These are phyloP conservation scores for Boletus vermiculosoides DNA, from an alignment of 768 basidiomycete species.

Conservation along the genomic window DNA sequence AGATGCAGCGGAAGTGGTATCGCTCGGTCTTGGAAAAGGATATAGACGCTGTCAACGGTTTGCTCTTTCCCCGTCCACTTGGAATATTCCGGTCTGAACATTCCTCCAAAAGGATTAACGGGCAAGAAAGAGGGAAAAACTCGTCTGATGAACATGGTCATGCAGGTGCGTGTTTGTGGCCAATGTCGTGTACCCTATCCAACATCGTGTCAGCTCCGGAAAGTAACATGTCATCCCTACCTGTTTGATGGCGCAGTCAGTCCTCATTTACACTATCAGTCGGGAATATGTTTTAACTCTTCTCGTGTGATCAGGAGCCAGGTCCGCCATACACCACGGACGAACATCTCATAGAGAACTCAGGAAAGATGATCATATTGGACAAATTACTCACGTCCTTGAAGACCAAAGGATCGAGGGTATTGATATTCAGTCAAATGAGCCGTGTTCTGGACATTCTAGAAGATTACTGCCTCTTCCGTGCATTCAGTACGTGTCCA, in stretches of 20 bases:
- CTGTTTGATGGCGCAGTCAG: slow-evolving; percentile 88
- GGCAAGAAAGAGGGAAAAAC: slow-evolving; percentile 99
- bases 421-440: slow-evolving; percentile 99
- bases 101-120: slow-evolving; percentile 59
- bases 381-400: slow-evolving; percentile 87
- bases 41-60: slow-evolving; percentile 96
- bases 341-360: slow-evolving; percentile 92
- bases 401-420: slow-evolving; percentile 92
- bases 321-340: slow-evolving; percentile 98
- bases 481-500: slow-evolving; percentile 68
- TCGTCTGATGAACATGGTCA: slow-evolving; percentile 96
- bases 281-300: neutral
- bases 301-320: slow-evolving; percentile 63
- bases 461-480: slow-evolving; percentile 95
- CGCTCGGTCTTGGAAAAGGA: slow-evolving; percentile 95
- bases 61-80: slow-evolving; percentile 14
- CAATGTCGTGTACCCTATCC: neutral
- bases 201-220: slow-evolving; percentile 49
- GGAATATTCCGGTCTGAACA: neutral
- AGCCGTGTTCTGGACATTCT: slow-evolving; percentile 95
- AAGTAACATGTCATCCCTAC: slow-evolving; percentile 89
- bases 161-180: slow-evolving; percentile 65
- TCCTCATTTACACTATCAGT: slow-evolving; percentile 3
- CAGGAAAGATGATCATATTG: slow-evolving; percentile 96
- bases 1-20: slow-evolving; percentile 99